Base-by-base conservation (phyloP, 1,139 yeast species). In the Suhomyces coccinellae region DNA sequence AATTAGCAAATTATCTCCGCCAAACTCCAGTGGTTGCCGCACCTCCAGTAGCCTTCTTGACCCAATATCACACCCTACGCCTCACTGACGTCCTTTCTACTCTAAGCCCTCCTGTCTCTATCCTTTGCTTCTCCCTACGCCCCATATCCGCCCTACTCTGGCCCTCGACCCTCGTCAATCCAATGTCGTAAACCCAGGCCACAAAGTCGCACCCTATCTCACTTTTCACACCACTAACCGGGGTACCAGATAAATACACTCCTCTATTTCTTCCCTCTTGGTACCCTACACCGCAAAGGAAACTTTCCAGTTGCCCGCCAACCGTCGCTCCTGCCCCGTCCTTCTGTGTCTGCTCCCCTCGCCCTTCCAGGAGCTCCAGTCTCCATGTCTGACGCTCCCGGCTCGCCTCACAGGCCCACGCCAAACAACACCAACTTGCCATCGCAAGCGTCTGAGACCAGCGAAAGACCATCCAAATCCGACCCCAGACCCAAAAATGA, bases 371-470 rank as follows among this genome's bases (percentile, higher is more conserved):
- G 36, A 34, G 36, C 36, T 6, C 29, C 36, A 7, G 35, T 29
- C 36, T 24, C 37, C 37, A 35, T 43, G 39, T 22, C 41, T 27
- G 39, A 38, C 28, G n/a, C 40, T n/a, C 37, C 34, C n/a, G 38
- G 16, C 32, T 40, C 33, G 29, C 43, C 40, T 8, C 26, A 24
- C 9, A 37, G 33, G 20, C 11, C 20, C 9, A 33, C 20, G 35
- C 35, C 45, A 33, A 36, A 42, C 13, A 42, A 36, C 45, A 10
- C 29, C 22, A 37, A 10, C 10, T 29, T 26, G 31, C 41, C 34
- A 20, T 42, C 45, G 33, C 24, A 36, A 14, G 28, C 26, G 11
- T 6, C 22, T n/a, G 43, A 40, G 14, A 17, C 31, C 24, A 28
- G 33, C 20, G 43, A 40, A 13, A 35, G 17, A n/a, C 36, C 26